Conservation (phyloP, 2,329 filamentous ascomycete species). For the Phyllosticta citrichinensis region DNA sequence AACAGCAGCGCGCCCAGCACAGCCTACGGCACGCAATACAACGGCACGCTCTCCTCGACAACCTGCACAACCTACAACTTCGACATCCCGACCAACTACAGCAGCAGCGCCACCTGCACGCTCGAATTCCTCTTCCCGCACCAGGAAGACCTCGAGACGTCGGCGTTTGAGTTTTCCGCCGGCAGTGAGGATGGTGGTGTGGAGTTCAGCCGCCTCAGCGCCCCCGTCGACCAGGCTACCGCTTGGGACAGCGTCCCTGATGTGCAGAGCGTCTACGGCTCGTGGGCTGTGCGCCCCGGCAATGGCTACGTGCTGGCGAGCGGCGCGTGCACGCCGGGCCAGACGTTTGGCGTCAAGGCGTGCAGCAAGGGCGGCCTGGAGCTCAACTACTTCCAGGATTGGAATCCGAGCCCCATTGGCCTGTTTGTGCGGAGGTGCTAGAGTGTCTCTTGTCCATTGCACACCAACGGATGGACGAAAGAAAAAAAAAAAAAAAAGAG, state of each 20-base stretch:
- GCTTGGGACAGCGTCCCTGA: conserved; percentile 45
- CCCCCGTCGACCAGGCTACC: conserved; percentile 38
- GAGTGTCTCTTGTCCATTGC: no score
- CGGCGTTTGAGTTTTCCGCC: conserved; percentile 34
- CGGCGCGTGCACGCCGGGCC: conserved; percentile 45
- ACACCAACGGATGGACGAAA: background rate
- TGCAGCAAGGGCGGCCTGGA: conserved; percentile 39
- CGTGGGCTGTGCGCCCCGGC: conserved; percentile 40
- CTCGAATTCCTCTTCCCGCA: conserved; percentile 56
- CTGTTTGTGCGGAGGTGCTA: conserved; percentile 19
- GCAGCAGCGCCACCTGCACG: conserved; percentile 39
- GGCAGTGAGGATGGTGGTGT: conserved; percentile 42
- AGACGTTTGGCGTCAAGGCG: conserved; percentile 45
- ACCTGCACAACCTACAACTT: conserved; percentile 38
- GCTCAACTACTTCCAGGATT: conserved; percentile 56
- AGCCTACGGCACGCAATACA: conserved; percentile 17
- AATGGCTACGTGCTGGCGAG: conserved; percentile 44
- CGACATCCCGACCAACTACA: conserved; percentile 28
- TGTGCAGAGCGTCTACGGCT: conserved; percentile 35
- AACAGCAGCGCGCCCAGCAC: conserved; percentile 15
- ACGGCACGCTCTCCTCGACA: conserved; percentile 22
- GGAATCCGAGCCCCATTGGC: conserved; percentile 39
- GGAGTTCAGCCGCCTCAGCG: conserved; percentile 40
- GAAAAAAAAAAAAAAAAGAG: background rate
- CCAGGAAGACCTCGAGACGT: conserved; percentile 48